A percentile compares a stretch with the other conserved stretches of the same genome.
Conservation (phyloP, 257 asterid genomes). For the Marsdenia floribunda region DNA sequence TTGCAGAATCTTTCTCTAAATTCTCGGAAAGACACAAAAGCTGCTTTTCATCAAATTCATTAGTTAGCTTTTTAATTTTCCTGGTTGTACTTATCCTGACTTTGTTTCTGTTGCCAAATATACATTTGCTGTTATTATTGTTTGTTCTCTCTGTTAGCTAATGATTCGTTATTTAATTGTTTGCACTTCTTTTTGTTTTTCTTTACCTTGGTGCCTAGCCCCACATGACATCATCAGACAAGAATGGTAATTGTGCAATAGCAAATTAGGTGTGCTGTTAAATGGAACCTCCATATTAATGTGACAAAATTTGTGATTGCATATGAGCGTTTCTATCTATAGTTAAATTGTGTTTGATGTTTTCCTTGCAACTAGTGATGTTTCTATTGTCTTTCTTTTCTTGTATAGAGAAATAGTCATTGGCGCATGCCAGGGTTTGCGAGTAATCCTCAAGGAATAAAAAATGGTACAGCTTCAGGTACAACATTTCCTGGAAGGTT, state of each 20-base stretch:
- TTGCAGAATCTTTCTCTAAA: too few relatives aligned
- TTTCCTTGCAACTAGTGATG: constrained; percentile 8
- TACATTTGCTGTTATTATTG: neutral
- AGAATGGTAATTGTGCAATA: neutral
- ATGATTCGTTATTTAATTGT: neutral
- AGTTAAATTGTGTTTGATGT: neutral
- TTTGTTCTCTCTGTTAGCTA: neutral
- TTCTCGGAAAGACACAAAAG: neutral
- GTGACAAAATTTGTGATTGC: neutral
- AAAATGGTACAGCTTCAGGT: constrained; percentile 45
- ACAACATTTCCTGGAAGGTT: constrained; percentile 45
- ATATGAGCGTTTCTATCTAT: constrained; percentile 7
- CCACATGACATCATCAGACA: neutral
- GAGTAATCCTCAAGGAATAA: constrained; percentile 49
- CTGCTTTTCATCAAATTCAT: neutral
- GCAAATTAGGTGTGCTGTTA: neutral
- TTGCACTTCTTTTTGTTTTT: neutral
- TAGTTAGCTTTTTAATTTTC: neutral
- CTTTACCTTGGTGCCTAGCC: neutral
- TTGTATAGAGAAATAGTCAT: constrained; percentile 77
- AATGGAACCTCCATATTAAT: neutral
- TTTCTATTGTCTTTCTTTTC: constrained; percentile 12
- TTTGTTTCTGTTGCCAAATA: neutral
- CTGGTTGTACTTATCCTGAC: neutral
- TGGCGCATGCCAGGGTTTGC: constrained; percentile 65